These are phyloP conservation scores for Saprolegnia parasitica DNA, from an alignment of 352 stramenopile genomes.

Conservation along the genomic window DNA sequence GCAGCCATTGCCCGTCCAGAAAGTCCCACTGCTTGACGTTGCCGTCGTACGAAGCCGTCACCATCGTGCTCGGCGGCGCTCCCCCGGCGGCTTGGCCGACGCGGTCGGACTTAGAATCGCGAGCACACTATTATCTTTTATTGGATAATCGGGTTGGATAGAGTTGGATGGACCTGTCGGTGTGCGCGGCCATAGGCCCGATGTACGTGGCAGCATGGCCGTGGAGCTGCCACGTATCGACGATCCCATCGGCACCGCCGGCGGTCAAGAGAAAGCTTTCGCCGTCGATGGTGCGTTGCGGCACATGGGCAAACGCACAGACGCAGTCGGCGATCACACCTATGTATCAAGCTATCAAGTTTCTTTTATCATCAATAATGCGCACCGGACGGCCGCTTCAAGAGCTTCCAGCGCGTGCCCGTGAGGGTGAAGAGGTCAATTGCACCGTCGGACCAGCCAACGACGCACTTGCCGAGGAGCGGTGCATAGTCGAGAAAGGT, in stretches of 20 bases:
- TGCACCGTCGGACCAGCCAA: constrained; percentile 24
- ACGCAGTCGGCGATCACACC: constrained; percentile 23
- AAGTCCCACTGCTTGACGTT: constrained; percentile 21
- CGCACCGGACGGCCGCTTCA: constrained; percentile 25
- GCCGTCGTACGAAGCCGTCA: constrained; percentile 11
- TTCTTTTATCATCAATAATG: background rate
- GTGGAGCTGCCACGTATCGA: constrained; percentile 20
- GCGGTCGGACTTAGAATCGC: background rate
- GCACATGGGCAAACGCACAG: constrained; percentile 6
- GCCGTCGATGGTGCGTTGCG: background rate
- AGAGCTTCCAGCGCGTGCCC: constrained; percentile 13
- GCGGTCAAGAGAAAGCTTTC: constrained; percentile 4
- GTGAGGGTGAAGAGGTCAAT: constrained; percentile 25
- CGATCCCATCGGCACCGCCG: constrained; percentile 3
- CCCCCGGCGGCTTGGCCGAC: background rate
- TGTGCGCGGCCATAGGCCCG: constrained; percentile 6
- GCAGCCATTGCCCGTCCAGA: background rate
- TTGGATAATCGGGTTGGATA: background rate
- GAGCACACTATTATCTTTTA: constrained; percentile 26
- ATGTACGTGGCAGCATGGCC: constrained; percentile 1
- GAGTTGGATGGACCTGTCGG: background rate
- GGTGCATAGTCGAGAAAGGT: constrained; percentile 27
- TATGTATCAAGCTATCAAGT: background rate
- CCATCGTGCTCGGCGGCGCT: background rate
- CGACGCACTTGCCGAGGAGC: constrained; percentile 19